A percentile compares a stretch with the other conserved stretches of the same genome.
These are phyloP conservation scores for Hysterangium stoloniferum DNA, from an alignment of 768 basidiomycete species.

Conservation along the genomic window DNA sequence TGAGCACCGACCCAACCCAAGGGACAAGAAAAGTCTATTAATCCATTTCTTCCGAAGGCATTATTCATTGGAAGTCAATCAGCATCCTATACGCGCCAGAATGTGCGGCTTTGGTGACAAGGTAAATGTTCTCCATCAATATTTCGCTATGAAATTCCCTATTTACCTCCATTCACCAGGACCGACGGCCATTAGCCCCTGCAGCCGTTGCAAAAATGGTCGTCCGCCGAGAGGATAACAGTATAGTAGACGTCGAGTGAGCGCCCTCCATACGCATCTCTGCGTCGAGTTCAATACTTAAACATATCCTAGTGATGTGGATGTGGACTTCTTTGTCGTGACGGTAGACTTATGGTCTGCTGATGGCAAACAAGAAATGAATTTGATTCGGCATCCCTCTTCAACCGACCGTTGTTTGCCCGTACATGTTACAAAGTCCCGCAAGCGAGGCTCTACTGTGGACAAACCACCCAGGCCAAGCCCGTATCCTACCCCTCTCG, in stretches of 20 bases:
- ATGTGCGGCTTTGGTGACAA: slow-evolving; percentile 98
- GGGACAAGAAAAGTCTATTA: background rate
- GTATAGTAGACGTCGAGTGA: slow-evolving; percentile 69
- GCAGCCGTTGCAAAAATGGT: slow-evolving; percentile 84
- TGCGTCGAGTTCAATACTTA: too few relatives aligned
- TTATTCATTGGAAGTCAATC: slow-evolving; percentile 79
- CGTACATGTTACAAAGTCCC: slow-evolving; percentile 20
- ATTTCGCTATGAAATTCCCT: slow-evolving; percentile 12
- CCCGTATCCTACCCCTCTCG: slow-evolving; percentile 42
- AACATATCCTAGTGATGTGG: slow-evolving; percentile 54
- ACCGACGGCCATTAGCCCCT: slow-evolving; percentile 87
- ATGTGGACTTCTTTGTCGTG: slow-evolving; percentile 82
- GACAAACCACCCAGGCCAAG: slow-evolving; percentile 35
- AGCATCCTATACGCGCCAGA: slow-evolving; percentile 83
- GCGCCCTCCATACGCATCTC: background rate
- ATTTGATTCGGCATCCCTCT: slow-evolving; percentile 82
- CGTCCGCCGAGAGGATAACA: slow-evolving; percentile 59
- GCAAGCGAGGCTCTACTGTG: slow-evolving; percentile 10
- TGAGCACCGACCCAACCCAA: slow-evolving; percentile 18
- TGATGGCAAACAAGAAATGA: slow-evolving; percentile 77
- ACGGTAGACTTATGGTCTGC: slow-evolving; percentile 91
- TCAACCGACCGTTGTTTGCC: slow-evolving; percentile 70
- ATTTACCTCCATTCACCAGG: slow-evolving; percentile 38
- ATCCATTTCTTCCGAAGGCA: slow-evolving; percentile 35
- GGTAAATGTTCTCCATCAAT: slow-evolving; percentile 35